Evolutionary conservation across 192 early-diverging fungal genomes (phyloP).

Genomic region (Bifiguratus adelaidae): DNA sequence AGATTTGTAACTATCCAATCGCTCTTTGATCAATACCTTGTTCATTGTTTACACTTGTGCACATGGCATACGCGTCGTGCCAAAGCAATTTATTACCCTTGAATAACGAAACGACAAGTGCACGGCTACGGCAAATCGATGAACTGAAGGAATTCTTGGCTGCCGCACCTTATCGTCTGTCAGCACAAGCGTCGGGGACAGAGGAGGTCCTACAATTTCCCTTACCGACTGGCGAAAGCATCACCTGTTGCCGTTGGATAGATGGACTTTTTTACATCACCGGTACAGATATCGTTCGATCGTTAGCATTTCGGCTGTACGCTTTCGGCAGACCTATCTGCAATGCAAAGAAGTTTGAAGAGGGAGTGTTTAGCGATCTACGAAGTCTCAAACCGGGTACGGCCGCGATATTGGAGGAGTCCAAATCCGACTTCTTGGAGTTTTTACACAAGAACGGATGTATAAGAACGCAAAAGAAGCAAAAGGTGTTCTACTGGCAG

Average conservation of each 20-base stretch:
- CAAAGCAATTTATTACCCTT: no score
- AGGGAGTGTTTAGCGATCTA: conserved; percentile 73
- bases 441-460: conserved; percentile 72
- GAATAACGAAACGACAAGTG: no score
- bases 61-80: no score
- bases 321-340: conserved; percentile 49
- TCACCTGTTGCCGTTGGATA: conserved; percentile 73
- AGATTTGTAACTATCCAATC: no score
- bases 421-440: conserved; percentile 69
- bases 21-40: no score
- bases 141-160: conserved; percentile 47
- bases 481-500: conserved; percentile 81
- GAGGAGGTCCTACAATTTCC: conserved; percentile 43
- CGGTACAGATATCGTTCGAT: conserved; percentile 66
- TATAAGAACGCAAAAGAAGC: conserved; percentile 83
- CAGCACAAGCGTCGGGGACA: no score
- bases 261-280: conserved; percentile 68
- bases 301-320: conserved; percentile 59
- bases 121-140: conserved; percentile 30
- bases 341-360: conserved; percentile 71
- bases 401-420: conserved; percentile 61
- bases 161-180: conserved; percentile 58
- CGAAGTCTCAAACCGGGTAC: conserved; percentile 68
- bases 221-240: conserved; percentile 53
- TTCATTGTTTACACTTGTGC: no score